Evolutionary conservation across 352 stramenopile species (phyloP).

Genomic region (Phytophthora brassicae): DNA sequence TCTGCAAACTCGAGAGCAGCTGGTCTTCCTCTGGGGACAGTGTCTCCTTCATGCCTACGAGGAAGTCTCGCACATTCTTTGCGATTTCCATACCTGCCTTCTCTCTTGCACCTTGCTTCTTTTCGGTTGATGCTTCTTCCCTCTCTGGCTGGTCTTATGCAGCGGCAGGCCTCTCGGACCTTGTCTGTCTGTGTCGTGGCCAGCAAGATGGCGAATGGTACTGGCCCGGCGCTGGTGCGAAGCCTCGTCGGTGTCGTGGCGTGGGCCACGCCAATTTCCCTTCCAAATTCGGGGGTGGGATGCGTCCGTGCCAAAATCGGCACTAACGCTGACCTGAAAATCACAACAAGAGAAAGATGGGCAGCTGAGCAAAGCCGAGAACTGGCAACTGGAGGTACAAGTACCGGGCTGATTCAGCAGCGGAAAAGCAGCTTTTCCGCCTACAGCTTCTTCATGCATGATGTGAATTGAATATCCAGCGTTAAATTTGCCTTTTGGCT

Average conservation of each 20-base stretch:
- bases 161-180: conserved; percentile 12
- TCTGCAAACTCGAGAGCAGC: conserved; percentile 65
- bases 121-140: conserved; percentile 2
- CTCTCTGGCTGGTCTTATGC: conserved; percentile 16
- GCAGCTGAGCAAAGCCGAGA: background rate
- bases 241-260: conserved; percentile 11
- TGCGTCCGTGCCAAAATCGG: conserved; percentile 21
- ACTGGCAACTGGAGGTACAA: conserved; percentile 19
- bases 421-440: too few relatives aligned
- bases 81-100: conserved; percentile 70
- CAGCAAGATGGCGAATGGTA: conserved; percentile 52
- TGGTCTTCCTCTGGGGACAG: conserved; percentile 70
- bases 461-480: background rate
- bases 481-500: background rate
- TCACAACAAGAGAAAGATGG: conserved; percentile 19
- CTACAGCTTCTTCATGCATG: background rate
- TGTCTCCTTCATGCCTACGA: conserved; percentile 79
- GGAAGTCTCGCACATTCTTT: conserved; percentile 77
- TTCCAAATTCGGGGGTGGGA: conserved; percentile 36
- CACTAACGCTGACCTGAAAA: conserved; percentile 21
- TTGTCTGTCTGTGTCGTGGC: conserved; percentile 36
- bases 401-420: conserved; percentile 12
- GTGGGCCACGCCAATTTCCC: conserved; percentile 34
- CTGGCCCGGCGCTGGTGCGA: conserved; percentile 28
- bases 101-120: conserved; percentile 6